Evolutionary conservation across 192 early-diverging fungal species (phyloP), one percentile per base, ranked within the genome.

Genomic region (Mortierella claussenii): DNA sequence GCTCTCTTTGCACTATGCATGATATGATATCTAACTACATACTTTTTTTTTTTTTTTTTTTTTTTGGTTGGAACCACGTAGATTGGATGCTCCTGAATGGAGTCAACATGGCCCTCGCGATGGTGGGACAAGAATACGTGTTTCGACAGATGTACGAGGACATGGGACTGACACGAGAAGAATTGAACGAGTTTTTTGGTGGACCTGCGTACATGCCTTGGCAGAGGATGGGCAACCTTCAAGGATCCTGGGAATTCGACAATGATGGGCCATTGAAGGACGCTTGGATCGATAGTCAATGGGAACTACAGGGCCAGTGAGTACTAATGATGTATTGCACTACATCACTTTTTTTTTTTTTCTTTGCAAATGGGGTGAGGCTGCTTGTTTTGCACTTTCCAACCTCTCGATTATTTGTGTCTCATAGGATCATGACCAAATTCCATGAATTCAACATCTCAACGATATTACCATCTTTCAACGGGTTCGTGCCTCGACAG

Each of bases 21-120:
- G 24, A 27, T 51, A 17, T 17, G 8, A 23, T 33, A 6, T 24
- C 52, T 7, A 0, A 18, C 21, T 36, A 37, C 34, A n/a, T 47
- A 15, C 23, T 55, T 20, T 6, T 2, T 57, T 21, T 2, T 50
- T 5, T 20, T 8, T 30, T 40, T n/a, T n/a, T n/a, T n/a, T n/a
- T n/a, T n/a, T n/a, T n/a, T n/a, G n/a, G n/a, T n/a, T n/a, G n/a
- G n/a, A n/a, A n/a, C n/a, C n/a, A n/a, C n/a, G n/a, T 60, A 67
- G 73, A 76, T n/a, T 76, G 73, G 73, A 76, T 76, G 73, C 50
- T 76, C 51, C 56, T 76, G 23, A 76, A 67, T 20, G 73, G 73
- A 0, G 33, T 76, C 51, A 76, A 76, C 31, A 76, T 76, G 73
- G 64, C 64, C 2, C 37, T 76, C 52, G 49, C 63, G 0, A 76